phyloP scores from a whole-genome alignment of 108 stramenopile species.

The Craspedostauros australis region DNA sequence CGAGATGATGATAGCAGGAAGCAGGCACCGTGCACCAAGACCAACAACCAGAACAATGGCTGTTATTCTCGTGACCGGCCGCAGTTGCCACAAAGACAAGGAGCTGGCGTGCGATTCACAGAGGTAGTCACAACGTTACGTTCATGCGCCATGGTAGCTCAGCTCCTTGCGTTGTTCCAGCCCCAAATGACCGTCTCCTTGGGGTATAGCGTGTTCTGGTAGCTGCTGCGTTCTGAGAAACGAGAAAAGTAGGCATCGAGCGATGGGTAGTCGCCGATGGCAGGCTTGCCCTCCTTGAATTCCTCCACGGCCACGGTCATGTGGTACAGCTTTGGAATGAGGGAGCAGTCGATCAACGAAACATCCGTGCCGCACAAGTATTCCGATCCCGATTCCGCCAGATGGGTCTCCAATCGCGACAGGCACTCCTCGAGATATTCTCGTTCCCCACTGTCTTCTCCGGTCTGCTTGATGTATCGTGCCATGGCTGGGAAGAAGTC shows the following conservation, averaged over 20 bases:
- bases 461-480: conserved; percentile 59
- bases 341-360: conserved; percentile 58
- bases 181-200: conserved; percentile 75
- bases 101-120: too few relatives aligned
- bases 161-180: conserved; percentile 51
- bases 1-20: too few relatives aligned
- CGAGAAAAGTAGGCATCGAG: conserved; percentile 53
- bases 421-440: conserved; percentile 34
- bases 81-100: too few relatives aligned
- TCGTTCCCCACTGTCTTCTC: conserved; percentile 35
- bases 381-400: conserved; percentile 19
- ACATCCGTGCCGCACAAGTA: conserved; percentile 54
- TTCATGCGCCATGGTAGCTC: not conserved
- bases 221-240: conserved; percentile 50
- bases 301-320: conserved; percentile 46
- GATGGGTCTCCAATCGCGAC: conserved; percentile 33
- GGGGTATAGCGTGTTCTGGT: conserved; percentile 55
- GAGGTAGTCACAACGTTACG: too few relatives aligned
- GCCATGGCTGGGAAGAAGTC: conserved; percentile 83
- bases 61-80: too few relatives aligned
- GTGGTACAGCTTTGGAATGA: conserved; percentile 79
- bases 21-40: too few relatives aligned
- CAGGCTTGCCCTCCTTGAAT: conserved; percentile 49
- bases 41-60: too few relatives aligned
- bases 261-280: conserved; percentile 44